Evolutionary conservation across 495 filamentous ascomycete genomes (phyloP).

Genomic region (Aspergillus sparsus): DNA sequence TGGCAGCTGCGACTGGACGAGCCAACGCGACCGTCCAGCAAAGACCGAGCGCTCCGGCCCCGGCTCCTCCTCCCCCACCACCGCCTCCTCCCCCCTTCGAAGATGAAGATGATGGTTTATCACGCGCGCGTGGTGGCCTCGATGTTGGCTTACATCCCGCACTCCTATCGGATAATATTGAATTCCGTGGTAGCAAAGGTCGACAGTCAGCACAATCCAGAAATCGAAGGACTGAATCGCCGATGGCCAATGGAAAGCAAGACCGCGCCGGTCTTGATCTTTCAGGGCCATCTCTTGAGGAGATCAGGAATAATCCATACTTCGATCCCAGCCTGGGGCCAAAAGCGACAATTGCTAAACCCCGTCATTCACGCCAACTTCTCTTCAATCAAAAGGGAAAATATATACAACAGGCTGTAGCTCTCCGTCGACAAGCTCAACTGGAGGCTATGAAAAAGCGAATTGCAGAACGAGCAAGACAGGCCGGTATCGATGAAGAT

Average conservation of each 20-base stretch:
- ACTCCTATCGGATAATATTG: constrained; percentile 70
- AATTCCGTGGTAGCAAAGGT: constrained; percentile 61
- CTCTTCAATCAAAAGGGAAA: constrained; percentile 96
- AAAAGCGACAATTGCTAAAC: constrained; percentile 61
- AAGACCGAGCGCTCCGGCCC: constrained; percentile 38
- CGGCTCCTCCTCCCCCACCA: constrained; percentile 29
- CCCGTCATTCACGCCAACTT: constrained; percentile 69
- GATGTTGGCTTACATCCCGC: constrained; percentile 90
- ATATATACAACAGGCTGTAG: constrained; percentile 90
- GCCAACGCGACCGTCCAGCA: constrained; percentile 48
- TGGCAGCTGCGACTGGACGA: constrained; percentile 71
- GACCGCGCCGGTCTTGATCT: constrained; percentile 66
- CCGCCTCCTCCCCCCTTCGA: constrained; percentile 24
- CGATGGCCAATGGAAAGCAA: constrained; percentile 40
- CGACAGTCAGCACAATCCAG: constrained; percentile 54
- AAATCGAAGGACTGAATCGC: constrained; percentile 58
- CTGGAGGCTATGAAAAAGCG: constrained; percentile 92
- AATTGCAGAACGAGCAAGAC: constrained; percentile 81
- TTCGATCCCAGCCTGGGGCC: constrained; percentile 73
- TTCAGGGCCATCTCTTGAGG: constrained; percentile 67
- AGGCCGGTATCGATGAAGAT: constrained; percentile 88
- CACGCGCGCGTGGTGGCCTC: constrained; percentile 69
- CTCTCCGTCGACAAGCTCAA: constrained; percentile 79
- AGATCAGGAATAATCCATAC: constrained; percentile 77
- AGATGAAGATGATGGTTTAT: constrained; percentile 48